Percentiles rank a stretch among this genome's conserved stretches.
phyloP scores from a whole-genome alignment of 2,329 filamentous ascomycete species.

The Colletotrichum truncatum region DNA sequence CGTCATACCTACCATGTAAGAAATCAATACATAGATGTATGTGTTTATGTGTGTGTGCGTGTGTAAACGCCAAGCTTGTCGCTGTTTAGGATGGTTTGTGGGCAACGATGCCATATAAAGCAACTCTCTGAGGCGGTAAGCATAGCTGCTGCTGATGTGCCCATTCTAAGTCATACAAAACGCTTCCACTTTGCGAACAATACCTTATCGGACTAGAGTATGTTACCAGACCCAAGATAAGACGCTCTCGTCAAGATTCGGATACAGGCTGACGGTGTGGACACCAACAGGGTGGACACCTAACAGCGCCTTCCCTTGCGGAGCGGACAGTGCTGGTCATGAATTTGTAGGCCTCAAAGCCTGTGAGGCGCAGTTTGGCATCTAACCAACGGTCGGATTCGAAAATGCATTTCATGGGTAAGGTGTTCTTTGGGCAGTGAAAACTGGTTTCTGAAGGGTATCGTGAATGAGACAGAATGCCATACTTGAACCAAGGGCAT shows the following conservation, averaged over 20 bases:
- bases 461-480: slow-evolving; percentile 30
- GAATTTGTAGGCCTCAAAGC: background rate
- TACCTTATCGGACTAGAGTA: background rate
- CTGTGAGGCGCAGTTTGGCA: background rate
- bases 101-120: background rate
- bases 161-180: background rate
- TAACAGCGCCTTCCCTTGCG: background rate
- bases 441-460: slow-evolving; percentile 3
- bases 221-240: background rate
- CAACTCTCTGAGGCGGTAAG: slow-evolving; percentile 4
- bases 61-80: too few species aligned
- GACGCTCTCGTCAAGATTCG: background rate
- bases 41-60: too few species aligned
- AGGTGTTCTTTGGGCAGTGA: slow-evolving; percentile 15
- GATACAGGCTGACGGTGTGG: background rate
- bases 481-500: slow-evolving; percentile 21
- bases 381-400: slow-evolving; percentile 1
- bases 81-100: background rate
- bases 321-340: background rate
- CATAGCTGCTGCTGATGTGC: background rate
- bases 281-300: too few species aligned
- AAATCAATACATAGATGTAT: background rate
- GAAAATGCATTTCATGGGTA: slow-evolving; percentile 22
- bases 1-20: background rate
- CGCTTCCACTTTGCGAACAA: background rate